Base-by-base conservation (phyloP, 306 rosid genomes). In the Sicyos baderoa region DNA sequence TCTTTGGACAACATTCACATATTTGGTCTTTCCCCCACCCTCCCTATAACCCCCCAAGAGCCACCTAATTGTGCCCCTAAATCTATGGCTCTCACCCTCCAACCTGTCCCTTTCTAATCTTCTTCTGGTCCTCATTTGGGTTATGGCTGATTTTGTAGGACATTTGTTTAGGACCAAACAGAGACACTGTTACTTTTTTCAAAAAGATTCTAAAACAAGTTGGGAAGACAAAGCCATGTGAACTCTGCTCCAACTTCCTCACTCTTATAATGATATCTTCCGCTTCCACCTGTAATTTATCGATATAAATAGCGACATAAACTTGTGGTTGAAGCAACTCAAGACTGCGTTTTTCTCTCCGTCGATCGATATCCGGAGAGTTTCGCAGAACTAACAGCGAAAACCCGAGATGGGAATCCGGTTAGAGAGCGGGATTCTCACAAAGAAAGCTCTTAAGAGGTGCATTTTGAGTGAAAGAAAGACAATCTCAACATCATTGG, bases 201-300 rank as follows among this genome's bases (percentile, higher is more conserved):
- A 23, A 18, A 63, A 35, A 35, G 9, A 71, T 12, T 35, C 35
- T 51, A 37, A 56, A 14, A 35, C 61, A 37, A 54, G 64, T 71
- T 71, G 61, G 61, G 42, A 71, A 54, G 65, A 54, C 74, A 71
- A 13, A 54, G 27, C 65, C 74, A 71, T 66, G 71, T 48, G 72
- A 67, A 23, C 57, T 21, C 19, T 65, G 54, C 35, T 37, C 32
- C 37, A 44, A 19, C 12, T 8, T 44, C 70, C 45, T 44, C 35
- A 48, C 37, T 14, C 19, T 49, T 11, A 19, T 44, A 47, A 47
- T 37, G 71, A 13, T 21, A 40, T 64, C 25, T 19, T 35, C 29
- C 29, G 3, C 40, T 35, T n/a, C n/a, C n/a, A n/a, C n/a, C n/a
- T n/a, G n/a, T n/a, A n/a, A n/a, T n/a, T n/a, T n/a, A n/a, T n/a